phyloP scores from a whole-genome alignment of 768 basidiomycete genomes.

The Collybia sp. region DNA sequence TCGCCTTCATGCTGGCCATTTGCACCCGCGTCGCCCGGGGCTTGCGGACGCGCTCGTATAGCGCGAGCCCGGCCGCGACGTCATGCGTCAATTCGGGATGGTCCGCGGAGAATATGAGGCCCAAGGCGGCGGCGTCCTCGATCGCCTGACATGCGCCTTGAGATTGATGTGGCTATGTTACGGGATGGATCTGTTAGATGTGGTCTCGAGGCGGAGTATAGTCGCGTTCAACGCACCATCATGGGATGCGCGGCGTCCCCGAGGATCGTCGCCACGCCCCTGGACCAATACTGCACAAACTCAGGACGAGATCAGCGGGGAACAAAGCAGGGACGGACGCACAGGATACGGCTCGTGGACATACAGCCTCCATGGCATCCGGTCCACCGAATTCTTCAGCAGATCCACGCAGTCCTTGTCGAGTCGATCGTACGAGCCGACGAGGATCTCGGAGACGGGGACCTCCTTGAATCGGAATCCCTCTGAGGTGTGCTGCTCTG shows the following conservation, averaged over 20 bases:
- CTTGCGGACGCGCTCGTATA: constrained; percentile 24
- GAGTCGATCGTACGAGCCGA: constrained; percentile 22
- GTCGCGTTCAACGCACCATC: constrained; percentile 8
- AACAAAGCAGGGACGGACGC: constrained; percentile 1
- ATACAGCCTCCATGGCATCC: constrained; percentile 30
- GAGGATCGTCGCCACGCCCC: constrained; percentile 19
- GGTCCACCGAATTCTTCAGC: constrained; percentile 21
- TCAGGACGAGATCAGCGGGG: background rate
- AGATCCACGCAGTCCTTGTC: constrained; percentile 23
- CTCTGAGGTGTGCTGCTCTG: constrained; percentile 23
- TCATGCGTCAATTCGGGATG: constrained; percentile 18
- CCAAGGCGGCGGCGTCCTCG: constrained; percentile 26
- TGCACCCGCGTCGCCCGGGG: constrained; percentile 24
- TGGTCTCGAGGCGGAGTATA: background rate
- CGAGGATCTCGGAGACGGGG: constrained; percentile 21
- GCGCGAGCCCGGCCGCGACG: constrained; percentile 15
- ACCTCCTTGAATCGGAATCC: constrained; percentile 25
- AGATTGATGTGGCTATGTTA: constrained; percentile 19
- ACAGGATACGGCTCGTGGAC: constrained; percentile 25
- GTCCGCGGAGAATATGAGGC: constrained; percentile 23
- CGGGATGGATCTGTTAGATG: background rate
- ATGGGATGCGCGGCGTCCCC: constrained; percentile 24
- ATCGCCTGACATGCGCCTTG: constrained; percentile 26
- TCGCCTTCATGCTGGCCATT: constrained; percentile 19
- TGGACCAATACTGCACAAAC: constrained; percentile 15